Evolutionary conservation across 2,329 filamentous ascomycete genomes (phyloP).

Genomic region (Penicillium hordei): DNA sequence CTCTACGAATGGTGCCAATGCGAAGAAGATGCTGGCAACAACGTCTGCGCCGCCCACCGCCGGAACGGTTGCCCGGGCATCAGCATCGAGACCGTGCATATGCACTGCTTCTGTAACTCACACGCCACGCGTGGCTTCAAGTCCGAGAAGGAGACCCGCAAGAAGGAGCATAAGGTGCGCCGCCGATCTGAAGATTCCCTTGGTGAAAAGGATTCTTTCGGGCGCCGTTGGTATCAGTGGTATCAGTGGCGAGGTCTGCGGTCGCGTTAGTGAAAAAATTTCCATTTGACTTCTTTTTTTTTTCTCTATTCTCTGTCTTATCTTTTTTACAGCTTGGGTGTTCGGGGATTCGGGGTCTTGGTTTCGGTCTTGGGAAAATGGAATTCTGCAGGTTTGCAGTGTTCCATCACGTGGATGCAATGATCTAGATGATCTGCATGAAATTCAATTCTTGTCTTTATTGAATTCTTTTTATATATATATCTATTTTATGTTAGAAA

Average conservation of each 20-base stretch:
- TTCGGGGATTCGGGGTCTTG: conserved; percentile 10
- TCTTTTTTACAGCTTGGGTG: conserved; percentile 19
- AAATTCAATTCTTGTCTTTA: not conserved
- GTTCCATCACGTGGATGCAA: not conserved
- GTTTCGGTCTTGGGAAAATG: not conserved
- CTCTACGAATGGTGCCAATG: conserved; percentile 43
- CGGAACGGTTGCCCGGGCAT: conserved; percentile 33
- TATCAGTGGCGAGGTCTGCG: conserved; percentile 32
- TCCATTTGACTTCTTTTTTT: not conserved
- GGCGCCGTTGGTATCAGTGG: conserved; percentile 30
- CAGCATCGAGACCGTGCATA: conserved; percentile 37
- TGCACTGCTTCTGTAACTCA: conserved; percentile 42
- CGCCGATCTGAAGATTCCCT: conserved; percentile 25
- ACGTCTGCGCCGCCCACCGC: conserved; percentile 29
- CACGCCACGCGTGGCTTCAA: conserved; percentile 37
- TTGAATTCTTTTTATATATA: not conserved
- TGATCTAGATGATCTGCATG: conserved; percentile 3
- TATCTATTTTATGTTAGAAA: not conserved
- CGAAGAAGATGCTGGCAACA: conserved; percentile 37
- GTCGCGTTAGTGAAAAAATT: conserved; percentile 17
- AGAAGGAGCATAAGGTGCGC: conserved; percentile 22
- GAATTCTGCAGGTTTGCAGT: not conserved
- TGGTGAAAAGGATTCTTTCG: conserved; percentile 28
- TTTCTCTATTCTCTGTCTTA: conserved; percentile 6
- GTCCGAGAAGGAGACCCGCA: conserved; percentile 33